Evolutionary conservation across 2,329 filamentous ascomycete genomes (phyloP).

Genomic region (Sphaceloma murrayae): DNA sequence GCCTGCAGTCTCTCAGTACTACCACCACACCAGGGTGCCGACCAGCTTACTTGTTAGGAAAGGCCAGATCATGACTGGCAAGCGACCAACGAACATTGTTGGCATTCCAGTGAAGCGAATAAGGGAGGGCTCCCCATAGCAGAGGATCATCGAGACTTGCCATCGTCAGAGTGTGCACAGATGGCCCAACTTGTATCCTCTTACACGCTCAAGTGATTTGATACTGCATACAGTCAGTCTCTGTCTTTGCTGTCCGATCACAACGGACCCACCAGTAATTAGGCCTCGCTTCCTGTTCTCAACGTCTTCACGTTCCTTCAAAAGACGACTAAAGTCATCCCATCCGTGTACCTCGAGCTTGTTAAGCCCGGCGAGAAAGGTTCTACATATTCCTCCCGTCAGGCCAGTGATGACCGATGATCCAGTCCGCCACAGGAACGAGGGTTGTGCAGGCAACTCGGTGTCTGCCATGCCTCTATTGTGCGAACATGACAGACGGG

Average conservation of each 20-base stretch:
- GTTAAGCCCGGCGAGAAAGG: slow-evolving; percentile 67
- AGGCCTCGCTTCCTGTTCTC: slow-evolving; percentile 62
- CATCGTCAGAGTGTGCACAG: slow-evolving; percentile 17
- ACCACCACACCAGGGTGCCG: too few species aligned
- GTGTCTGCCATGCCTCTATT: slow-evolving; percentile 31
- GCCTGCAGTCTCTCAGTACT: slow-evolving; percentile 43
- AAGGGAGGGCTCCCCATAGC: slow-evolving; percentile 81
- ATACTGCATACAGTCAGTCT: slow-evolving; percentile 46
- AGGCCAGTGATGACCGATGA: slow-evolving; percentile 68
- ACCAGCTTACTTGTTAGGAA: slow-evolving; percentile 72
- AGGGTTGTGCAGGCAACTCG: slow-evolving; percentile 44
- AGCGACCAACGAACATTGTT: slow-evolving; percentile 78
- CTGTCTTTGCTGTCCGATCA: slow-evolving; percentile 10
- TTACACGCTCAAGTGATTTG: slow-evolving; percentile 83
- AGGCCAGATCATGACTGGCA: slow-evolving; percentile 92
- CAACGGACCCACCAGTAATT: slow-evolving; percentile 57
- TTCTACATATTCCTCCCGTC: slow-evolving; percentile 59
- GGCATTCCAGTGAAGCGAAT: slow-evolving; percentile 60
- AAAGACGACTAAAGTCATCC: slow-evolving; percentile 60
- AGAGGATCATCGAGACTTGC: slow-evolving; percentile 82
- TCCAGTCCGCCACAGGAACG: slow-evolving; percentile 59
- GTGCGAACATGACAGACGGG: not conserved
- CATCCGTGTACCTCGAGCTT: slow-evolving; percentile 67
- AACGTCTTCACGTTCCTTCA: slow-evolving; percentile 63
- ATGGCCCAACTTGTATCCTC: slow-evolving; percentile 36